Percentiles rank a stretch among this genome's conserved stretches.
These are phyloP conservation scores for Chaetomium strumarium DNA, from an alignment of 2,329 filamentous ascomycete species.

Conservation along the genomic window DNA sequence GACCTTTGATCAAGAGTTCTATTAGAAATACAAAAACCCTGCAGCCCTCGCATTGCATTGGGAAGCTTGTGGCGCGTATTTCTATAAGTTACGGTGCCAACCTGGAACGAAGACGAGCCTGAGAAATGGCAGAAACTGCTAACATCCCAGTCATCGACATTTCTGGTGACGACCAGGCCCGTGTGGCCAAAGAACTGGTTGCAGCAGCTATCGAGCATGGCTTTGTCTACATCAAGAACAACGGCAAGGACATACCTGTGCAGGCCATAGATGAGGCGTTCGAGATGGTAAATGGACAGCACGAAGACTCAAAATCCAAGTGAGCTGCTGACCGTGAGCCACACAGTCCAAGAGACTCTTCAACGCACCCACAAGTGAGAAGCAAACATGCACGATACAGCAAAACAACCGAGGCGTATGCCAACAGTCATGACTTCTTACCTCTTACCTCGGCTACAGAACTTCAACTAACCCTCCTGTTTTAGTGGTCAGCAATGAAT, in stretches of 20 bases:
- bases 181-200: slow-evolving; percentile 63
- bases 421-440: neutral
- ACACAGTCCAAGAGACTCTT: slow-evolving; percentile 68
- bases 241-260: slow-evolving; percentile 60
- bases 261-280: slow-evolving; percentile 67
- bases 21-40: neutral
- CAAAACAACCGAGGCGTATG: slow-evolving; percentile 67
- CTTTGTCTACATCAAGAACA: slow-evolving; percentile 83
- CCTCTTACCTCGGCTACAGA: neutral
- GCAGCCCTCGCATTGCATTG: no score
- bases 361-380: slow-evolving; percentile 61
- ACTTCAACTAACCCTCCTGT: neutral
- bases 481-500: slow-evolving; percentile 73
- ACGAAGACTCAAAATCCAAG: neutral
- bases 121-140: slow-evolving; percentile 32
- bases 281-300: slow-evolving; percentile 51
- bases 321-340: neutral
- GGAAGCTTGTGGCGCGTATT: no score
- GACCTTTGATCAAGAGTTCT: neutral
- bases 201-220: slow-evolving; percentile 76
- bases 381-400: slow-evolving; percentile 67
- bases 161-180: slow-evolving; percentile 50
- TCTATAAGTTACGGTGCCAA: neutral
- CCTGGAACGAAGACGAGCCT: neutral
- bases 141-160: slow-evolving; percentile 81